phyloP scores from a whole-genome alignment of 1,284 basidiomycete species.

The Laetiporus sulphureus region DNA sequence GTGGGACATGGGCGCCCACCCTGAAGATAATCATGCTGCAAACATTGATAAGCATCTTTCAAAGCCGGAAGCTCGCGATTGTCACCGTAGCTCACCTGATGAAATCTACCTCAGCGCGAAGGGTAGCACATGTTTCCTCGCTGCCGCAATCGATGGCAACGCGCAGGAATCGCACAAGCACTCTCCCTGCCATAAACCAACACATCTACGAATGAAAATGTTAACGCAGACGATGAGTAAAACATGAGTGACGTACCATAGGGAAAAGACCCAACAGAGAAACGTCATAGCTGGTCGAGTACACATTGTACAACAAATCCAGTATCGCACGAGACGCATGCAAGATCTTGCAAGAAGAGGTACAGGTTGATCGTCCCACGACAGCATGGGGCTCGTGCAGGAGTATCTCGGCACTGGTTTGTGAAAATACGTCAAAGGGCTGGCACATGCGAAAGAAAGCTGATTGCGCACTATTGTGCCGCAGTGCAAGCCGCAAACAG shows the following conservation, averaged over 20 bases:
- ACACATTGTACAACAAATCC: constrained; percentile 59
- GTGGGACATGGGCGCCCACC: constrained; percentile 57
- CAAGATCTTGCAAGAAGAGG: constrained; percentile 60
- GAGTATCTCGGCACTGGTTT: constrained; percentile 53
- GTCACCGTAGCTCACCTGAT: constrained; percentile 41
- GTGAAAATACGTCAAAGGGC: too few species aligned
- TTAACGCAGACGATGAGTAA: constrained; percentile 2
- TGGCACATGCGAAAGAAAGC: too few species aligned
- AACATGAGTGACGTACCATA: constrained; percentile 31
- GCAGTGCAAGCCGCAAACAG: constrained; percentile 59
- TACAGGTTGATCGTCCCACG: constrained; percentile 46
- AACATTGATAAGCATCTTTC: neutral
- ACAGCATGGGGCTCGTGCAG: constrained; percentile 70
- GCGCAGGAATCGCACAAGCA: constrained; percentile 57
- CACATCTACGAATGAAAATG: constrained; percentile 40
- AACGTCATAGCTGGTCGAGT: constrained; percentile 64
- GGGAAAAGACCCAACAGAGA: constrained; percentile 58
- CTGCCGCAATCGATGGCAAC: constrained; percentile 48
- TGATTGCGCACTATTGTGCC: constrained; percentile 48
- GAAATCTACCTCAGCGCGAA: constrained; percentile 58
- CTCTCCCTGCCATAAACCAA: constrained; percentile 62
- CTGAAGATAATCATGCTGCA: constrained; percentile 49
- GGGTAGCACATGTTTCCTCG: constrained; percentile 44
- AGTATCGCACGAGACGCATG: constrained; percentile 58
- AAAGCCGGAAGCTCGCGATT: neutral